Base-by-base conservation (phyloP, 2,329 filamentous ascomycete genomes). In the Fusarium nisikadoi region DNA sequence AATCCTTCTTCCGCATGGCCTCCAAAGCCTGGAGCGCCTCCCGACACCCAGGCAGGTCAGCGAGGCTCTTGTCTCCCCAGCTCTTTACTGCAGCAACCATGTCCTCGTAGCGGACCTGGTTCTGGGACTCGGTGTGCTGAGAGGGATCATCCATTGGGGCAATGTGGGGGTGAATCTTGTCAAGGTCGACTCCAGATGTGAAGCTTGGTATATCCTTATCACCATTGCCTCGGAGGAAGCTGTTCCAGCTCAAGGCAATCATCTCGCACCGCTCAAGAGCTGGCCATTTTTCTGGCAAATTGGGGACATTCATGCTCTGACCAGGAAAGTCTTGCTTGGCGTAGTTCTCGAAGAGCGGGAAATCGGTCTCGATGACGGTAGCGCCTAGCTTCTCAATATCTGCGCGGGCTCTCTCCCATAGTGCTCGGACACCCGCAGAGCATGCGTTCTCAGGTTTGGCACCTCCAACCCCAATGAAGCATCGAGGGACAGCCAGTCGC, bases 41-140 rank as follows among this genome's bases (percentile, higher is more conserved):
- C 0, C 12, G 3, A n/a, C 57, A 64, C 2, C 56, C 57, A 7
- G 61, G 57, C 0, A 64, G 23, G 16, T 52, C 43, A 3, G 10
- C n/a, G 0, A 64, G 27, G 10, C 11, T 23, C 23, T 8, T 62
- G 1, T 23, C 7, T 25, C 45, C 43, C 46, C 27, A 23, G 3
- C 1, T 35, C 14, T 43, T 19, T 3, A 54, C 57, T 2, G 14
- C 45, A 16, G 39, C 39, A 1, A 62, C 31, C 61, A 62, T 64
- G 1, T 64, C 57, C 9, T 43, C 57, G 2, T 64, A 64, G 6
- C 61, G 61, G 3, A 64, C 61, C 16, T 64, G 61, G 7, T 64
- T 62, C 16, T 64, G 61, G 0, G 61, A 16, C 14, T 64, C 61
- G 2, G 57, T 45, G 4, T 64, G 57, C 31, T 53, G 36, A 1